phyloP scores from a whole-genome alignment of 805 yeast genomes.

The Saturnispora galanensis region DNA sequence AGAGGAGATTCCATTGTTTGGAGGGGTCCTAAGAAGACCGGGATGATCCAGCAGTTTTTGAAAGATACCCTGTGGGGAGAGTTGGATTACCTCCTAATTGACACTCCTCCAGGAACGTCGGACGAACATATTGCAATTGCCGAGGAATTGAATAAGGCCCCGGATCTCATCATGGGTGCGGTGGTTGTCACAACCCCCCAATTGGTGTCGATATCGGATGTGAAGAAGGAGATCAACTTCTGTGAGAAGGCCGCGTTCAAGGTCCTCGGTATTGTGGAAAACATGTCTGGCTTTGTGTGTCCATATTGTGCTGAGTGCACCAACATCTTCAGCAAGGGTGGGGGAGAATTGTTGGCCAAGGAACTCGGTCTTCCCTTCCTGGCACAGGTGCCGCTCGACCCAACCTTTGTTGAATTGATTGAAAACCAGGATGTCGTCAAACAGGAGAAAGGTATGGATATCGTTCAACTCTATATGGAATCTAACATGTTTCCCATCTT shows the following conservation, averaged over 20 bases:
- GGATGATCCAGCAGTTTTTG: conserved; percentile 91
- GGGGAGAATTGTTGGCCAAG: conserved; percentile 68
- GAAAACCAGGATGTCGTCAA: conserved; percentile 68
- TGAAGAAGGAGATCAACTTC: conserved; percentile 84
- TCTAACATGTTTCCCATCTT: conserved; percentile 36
- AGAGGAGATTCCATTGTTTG: conserved; percentile 90
- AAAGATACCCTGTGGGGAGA: conserved; percentile 88
- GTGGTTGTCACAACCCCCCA: conserved; percentile 96
- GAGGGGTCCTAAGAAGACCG: conserved; percentile 98
- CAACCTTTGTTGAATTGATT: conserved; percentile 78
- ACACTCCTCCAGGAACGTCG: conserved; percentile 98
- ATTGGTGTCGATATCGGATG: conserved; percentile 86
- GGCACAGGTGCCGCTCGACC: conserved; percentile 91
- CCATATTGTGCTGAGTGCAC: conserved; percentile 91
- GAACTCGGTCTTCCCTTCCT: conserved; percentile 55
- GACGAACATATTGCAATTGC: conserved; percentile 98
- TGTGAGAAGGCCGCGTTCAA: conserved; percentile 76
- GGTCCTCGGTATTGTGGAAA: conserved; percentile 82
- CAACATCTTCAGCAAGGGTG: conserved; percentile 86
- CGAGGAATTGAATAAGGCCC: conserved; percentile 63
- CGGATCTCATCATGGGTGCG: conserved; percentile 73
- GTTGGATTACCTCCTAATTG: conserved; percentile 73
- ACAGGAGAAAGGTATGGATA: conserved; percentile 26
- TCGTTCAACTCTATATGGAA: conserved; percentile 30
- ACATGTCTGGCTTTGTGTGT: conserved; percentile 95